A percentile compares a stretch with the other conserved stretches of the same genome.
These are phyloP conservation scores for Fusarium protoensiforme DNA, from an alignment of 2,329 filamentous ascomycete genomes.

Conservation along the genomic window DNA sequence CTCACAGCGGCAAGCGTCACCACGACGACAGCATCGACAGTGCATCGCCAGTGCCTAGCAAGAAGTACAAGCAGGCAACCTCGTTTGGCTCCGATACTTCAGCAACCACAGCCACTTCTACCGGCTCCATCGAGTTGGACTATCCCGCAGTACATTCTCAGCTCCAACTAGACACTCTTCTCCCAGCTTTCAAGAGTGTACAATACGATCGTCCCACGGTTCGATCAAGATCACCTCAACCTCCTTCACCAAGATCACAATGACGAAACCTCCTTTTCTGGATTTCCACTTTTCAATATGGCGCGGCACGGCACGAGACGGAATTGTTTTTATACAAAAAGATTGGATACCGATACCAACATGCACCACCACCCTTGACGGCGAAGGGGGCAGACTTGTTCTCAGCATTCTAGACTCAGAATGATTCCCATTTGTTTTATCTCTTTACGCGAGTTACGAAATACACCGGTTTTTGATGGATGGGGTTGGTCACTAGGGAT, in stretches of 20 bases:
- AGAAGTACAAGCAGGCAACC: slow-evolving; percentile 41
- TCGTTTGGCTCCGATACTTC: slow-evolving; percentile 40
- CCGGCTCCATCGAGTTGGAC: slow-evolving; percentile 28
- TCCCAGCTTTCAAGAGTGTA: slow-evolving; percentile 37
- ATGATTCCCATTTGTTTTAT: slow-evolving; percentile 14
- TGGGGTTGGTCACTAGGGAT: neutral
- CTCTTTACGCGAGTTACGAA: slow-evolving; percentile 21
- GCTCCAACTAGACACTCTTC: slow-evolving; percentile 28
- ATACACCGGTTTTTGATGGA: neutral
- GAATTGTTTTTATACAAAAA: slow-evolving; percentile 11
- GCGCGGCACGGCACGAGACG: slow-evolving; percentile 2
- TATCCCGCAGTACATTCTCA: slow-evolving; percentile 21
- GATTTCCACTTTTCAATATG: neutral
- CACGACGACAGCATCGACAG: slow-evolving; percentile 32
- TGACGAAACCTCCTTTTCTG: slow-evolving; percentile 7
- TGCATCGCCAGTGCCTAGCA: slow-evolving; percentile 36
- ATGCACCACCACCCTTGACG: slow-evolving; percentile 16
- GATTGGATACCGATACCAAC: slow-evolving; percentile 28
- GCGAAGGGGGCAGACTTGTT: slow-evolving; percentile 21
- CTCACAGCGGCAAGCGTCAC: slow-evolving; percentile 37
- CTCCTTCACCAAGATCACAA: slow-evolving; percentile 39
- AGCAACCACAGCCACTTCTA: slow-evolving; percentile 29
- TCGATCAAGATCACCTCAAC: slow-evolving; percentile 40
- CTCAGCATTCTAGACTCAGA: slow-evolving; percentile 27
- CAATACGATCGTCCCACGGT: slow-evolving; percentile 34